Evolutionary conservation across 2,329 filamentous ascomycete genomes (phyloP).

Genomic region (Xylaria polymorpha): DNA sequence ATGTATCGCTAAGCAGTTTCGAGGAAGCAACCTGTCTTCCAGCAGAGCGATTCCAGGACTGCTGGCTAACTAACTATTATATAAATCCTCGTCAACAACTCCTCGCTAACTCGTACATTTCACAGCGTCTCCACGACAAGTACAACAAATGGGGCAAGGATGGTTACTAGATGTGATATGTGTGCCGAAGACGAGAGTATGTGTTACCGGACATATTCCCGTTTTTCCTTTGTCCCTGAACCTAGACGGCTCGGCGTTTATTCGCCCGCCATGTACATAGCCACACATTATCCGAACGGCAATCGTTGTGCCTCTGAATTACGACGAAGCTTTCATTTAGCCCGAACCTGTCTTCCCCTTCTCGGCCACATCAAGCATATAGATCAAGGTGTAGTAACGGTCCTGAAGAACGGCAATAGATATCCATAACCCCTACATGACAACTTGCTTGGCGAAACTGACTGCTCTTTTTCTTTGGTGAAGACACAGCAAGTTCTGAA

Average conservation of each 20-base stretch:
- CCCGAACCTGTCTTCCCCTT: background rate
- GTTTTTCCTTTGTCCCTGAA: conserved; percentile 35
- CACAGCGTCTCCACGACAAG: conserved; percentile 88
- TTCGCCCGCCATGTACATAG: conserved; percentile 44
- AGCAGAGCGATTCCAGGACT: too few species aligned
- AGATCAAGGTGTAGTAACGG: conserved; percentile 6
- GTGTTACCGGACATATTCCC: conserved; percentile 21
- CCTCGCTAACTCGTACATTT: conserved; percentile 15
- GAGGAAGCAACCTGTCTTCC: too few species aligned
- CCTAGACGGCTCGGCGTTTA: conserved; percentile 36
- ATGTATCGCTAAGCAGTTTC: background rate
- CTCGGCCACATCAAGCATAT: background rate
- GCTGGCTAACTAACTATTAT: background rate
- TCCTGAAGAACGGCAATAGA: background rate
- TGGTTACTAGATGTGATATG: conserved; percentile 57
- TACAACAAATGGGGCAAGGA: conserved; percentile 99
- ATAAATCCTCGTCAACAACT: background rate
- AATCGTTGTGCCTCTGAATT: conserved; percentile 20
- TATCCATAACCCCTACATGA: background rate
- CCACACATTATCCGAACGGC: conserved; percentile 30
- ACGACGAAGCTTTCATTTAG: conserved; percentile 1
- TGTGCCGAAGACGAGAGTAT: conserved; percentile 30
- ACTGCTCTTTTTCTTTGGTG: background rate
- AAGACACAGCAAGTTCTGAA: background rate
- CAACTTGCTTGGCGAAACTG: background rate